phyloP scores from a whole-genome alignment of 371 early-diverging fungal species.

The Mucor circinelloides region DNA sequence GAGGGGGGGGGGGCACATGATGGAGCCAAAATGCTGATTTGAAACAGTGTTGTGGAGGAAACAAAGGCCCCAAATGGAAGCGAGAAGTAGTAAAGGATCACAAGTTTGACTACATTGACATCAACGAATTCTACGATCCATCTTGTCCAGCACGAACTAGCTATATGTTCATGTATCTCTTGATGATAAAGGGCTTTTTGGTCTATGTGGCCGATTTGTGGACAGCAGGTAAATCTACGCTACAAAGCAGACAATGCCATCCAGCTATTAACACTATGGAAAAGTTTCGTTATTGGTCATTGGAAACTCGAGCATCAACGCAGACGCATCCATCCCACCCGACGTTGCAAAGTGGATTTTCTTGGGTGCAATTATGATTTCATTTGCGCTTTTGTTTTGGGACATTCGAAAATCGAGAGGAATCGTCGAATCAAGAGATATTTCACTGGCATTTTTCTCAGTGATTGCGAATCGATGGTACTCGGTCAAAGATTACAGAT shows the following conservation, averaged over 20 bases:
- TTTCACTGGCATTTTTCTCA: constrained; percentile 79
- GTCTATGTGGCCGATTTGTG: constrained; percentile 77
- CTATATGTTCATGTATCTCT: constrained; percentile 71
- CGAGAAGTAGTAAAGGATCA: constrained; percentile 84
- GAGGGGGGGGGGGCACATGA: neutral
- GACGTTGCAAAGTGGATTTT: constrained; percentile 65
- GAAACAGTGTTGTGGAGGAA: constrained; percentile 14
- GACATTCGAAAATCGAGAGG: constrained; percentile 73
- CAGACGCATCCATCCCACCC: constrained; percentile 49
- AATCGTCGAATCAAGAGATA: constrained; percentile 74
- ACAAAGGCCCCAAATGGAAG: constrained; percentile 70
- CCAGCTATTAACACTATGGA: neutral
- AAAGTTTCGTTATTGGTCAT: constrained; percentile 24
- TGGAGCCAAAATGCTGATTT: neutral
- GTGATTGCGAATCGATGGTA: constrained; percentile 77
- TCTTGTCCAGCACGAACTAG: constrained; percentile 47
- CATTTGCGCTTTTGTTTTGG: constrained; percentile 71
- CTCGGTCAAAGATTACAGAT: constrained; percentile 63
- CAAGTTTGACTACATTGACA: constrained; percentile 89
- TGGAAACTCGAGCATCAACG: constrained; percentile 61
- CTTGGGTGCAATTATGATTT: constrained; percentile 73
- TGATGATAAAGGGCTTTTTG: constrained; percentile 74
- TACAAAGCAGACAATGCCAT: neutral
- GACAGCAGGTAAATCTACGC: constrained; percentile 56
- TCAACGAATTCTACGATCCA: constrained; percentile 75